Evolutionary conservation across 768 basidiomycete species (phyloP).

Genomic region (Serpula lacrymans): DNA sequence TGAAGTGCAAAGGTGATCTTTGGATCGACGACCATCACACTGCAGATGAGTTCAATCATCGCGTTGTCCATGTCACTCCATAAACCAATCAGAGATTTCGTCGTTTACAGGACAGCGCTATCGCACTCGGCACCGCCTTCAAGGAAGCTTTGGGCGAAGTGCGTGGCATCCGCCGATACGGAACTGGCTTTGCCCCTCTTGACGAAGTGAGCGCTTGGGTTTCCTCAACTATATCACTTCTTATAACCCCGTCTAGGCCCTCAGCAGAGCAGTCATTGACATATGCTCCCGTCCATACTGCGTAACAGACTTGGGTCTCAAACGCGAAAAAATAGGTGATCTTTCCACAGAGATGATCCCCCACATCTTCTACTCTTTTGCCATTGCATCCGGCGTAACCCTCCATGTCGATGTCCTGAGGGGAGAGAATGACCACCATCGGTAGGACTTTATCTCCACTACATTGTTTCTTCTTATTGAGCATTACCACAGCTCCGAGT

Average conservation of each 20-base stretch:
- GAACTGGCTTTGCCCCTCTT: slow-evolving; percentile 93
- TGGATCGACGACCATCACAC: slow-evolving; percentile 99
- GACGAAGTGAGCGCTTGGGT: slow-evolving; percentile 70
- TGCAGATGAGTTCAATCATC: slow-evolving; percentile 73
- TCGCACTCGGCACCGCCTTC: slow-evolving; percentile 86
- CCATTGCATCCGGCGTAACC: slow-evolving; percentile 93
- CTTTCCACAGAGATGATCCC: slow-evolving; percentile 98
- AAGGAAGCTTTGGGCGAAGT: slow-evolving; percentile 94
- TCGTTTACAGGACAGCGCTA: slow-evolving; percentile 78
- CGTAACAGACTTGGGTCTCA: slow-evolving; percentile 83
- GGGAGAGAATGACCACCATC: slow-evolving; percentile 97
- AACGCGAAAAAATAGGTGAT: slow-evolving; percentile 90
- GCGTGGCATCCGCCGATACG: slow-evolving; percentile 91
- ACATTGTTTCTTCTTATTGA: slow-evolving; percentile 1
- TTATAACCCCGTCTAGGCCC: slow-evolving; percentile 52
- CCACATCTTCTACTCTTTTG: slow-evolving; percentile 96
- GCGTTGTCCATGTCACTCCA: slow-evolving; percentile 11
- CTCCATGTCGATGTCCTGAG: slow-evolving; percentile 92
- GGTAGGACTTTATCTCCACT: slow-evolving; percentile 54
- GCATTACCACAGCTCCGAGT: slow-evolving; percentile 70
- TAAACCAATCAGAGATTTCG: slow-evolving; percentile 8
- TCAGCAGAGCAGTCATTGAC: slow-evolving; percentile 95
- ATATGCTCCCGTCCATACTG: slow-evolving; percentile 98
- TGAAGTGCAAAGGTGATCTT: slow-evolving; percentile 93
- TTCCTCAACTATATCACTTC: slow-evolving; percentile 5